phyloP scores from a whole-genome alignment of 2,329 filamentous ascomycete species.

The Trichocomaceae sp. region DNA sequence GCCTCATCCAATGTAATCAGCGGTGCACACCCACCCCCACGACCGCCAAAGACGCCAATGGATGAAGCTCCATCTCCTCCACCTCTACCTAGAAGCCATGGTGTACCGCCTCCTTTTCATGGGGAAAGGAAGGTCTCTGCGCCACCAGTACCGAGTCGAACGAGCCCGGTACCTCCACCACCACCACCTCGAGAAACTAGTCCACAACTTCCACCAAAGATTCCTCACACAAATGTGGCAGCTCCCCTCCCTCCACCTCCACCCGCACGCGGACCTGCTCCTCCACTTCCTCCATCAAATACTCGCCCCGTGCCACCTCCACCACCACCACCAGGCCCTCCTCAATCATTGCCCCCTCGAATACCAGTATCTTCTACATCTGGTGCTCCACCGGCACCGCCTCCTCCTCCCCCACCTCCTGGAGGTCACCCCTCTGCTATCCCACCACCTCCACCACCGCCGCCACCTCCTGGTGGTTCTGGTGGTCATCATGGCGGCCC shows the following conservation, averaged over 20 bases:
- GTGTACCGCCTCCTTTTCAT: slow-evolving; percentile 60
- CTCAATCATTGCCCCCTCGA: slow-evolving; percentile 35
- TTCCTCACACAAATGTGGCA: slow-evolving; percentile 30
- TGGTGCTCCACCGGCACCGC: slow-evolving; percentile 32
- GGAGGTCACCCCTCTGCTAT: slow-evolving; percentile 15
- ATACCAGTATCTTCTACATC: slow-evolving; percentile 40
- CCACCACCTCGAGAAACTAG: slow-evolving; percentile 50
- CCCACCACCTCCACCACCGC: slow-evolving; percentile 54
- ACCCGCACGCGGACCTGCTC: slow-evolving; percentile 31
- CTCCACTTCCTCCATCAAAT: slow-evolving; percentile 37
- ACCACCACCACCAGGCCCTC: slow-evolving; percentile 29
- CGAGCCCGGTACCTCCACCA: slow-evolving; percentile 53
- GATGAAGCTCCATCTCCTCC: slow-evolving; percentile 52
- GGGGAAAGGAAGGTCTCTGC: slow-evolving; percentile 56
- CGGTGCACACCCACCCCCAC: slow-evolving; percentile 61
- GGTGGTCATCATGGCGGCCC: slow-evolving; percentile 58
- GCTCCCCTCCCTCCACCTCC: slow-evolving; percentile 47
- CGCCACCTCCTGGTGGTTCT: slow-evolving; percentile 57
- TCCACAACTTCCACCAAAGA: slow-evolving; percentile 35
- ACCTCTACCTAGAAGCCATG: slow-evolving; percentile 59
- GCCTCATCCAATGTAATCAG: slow-evolving; percentile 45
- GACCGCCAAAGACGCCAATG: slow-evolving; percentile 63
- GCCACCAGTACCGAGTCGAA: slow-evolving; percentile 65
- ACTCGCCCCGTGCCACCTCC: slow-evolving; percentile 21
- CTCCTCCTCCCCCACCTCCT: slow-evolving; percentile 35